Conservation (phyloP, 208 protist species). For the Trichomonas tenax region DNA sequence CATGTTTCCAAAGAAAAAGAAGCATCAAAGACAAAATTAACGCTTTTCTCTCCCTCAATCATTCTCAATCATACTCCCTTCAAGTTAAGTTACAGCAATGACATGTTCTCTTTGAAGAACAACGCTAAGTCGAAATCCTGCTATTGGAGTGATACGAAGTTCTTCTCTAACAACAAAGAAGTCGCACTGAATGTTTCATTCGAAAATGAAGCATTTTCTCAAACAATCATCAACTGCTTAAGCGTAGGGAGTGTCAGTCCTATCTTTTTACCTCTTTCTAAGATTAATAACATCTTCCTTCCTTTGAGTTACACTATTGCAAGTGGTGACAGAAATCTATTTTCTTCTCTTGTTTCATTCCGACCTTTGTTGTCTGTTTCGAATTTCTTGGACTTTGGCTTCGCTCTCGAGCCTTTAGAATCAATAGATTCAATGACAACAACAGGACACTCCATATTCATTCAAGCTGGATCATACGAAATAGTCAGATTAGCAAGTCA, state of each 20-base stretch:
- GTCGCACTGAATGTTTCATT: not conserved
- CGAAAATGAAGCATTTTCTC: not conserved
- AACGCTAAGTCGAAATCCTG: not conserved
- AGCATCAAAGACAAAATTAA: not conserved
- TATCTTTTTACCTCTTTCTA: not conserved
- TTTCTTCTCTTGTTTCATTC: not conserved
- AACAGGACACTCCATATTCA: not conserved
- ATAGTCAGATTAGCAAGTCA: not conserved
- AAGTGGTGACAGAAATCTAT: not conserved
- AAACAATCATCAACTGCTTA: not conserved
- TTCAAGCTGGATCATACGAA: not conserved
- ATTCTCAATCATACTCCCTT: not conserved
- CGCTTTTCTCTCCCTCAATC: not conserved
- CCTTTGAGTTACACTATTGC: not conserved
- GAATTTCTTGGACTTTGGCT: not conserved
- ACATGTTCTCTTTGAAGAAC: not conserved
- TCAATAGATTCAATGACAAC: not conserved
- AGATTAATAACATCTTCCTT: not conserved
- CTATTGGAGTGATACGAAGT: not conserved
- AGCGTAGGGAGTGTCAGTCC: not conserved
- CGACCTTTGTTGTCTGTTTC: not conserved
- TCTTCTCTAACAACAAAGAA: not conserved
- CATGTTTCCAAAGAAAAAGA: not conserved
- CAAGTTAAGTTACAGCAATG: not conserved
- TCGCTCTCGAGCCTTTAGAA: not conserved